phyloP scores from a whole-genome alignment of 179 eudicot species.

The Silene noctiflora region DNA sequence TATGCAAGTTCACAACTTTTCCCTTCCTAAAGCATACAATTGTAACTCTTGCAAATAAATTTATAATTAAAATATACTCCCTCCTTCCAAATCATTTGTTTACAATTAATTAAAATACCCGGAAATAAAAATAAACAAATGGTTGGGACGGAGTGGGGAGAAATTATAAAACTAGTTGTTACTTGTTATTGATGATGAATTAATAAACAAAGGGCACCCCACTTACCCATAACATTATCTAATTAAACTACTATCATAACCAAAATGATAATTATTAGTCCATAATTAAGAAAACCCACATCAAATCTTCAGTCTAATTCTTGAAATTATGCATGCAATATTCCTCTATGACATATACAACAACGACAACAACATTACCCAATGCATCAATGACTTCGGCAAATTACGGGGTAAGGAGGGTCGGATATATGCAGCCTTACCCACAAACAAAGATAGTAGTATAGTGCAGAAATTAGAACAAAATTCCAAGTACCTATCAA shows the following conservation, averaged over 20 bases:
- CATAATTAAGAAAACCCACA: background rate
- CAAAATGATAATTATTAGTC: background rate
- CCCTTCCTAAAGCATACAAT: background rate
- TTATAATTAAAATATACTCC: background rate
- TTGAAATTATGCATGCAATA: background rate
- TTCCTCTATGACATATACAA: background rate
- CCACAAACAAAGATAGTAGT: background rate
- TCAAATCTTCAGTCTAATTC: background rate
- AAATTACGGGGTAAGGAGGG: too few species aligned
- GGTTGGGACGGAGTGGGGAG: too few species aligned
- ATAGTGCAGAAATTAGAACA: background rate
- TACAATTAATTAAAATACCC: too few species aligned
- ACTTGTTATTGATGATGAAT: too few species aligned
- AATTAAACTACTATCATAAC: too few species aligned
- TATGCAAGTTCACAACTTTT: slow-evolving; percentile 4
- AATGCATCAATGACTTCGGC: too few species aligned
- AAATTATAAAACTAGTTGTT: too few species aligned
- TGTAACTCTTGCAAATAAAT: too few species aligned
- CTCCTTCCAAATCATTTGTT: too few species aligned
- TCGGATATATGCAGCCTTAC: background rate
- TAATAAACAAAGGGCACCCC: too few species aligned
- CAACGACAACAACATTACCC: background rate
- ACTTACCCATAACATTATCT: too few species aligned
- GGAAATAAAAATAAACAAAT: too few species aligned
- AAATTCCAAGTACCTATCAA: slow-evolving; percentile 24